Evolutionary conservation across 768 basidiomycete species (phyloP), one percentile per base, ranked within the genome.

Genomic region (Paxillus rubicundulus): DNA sequence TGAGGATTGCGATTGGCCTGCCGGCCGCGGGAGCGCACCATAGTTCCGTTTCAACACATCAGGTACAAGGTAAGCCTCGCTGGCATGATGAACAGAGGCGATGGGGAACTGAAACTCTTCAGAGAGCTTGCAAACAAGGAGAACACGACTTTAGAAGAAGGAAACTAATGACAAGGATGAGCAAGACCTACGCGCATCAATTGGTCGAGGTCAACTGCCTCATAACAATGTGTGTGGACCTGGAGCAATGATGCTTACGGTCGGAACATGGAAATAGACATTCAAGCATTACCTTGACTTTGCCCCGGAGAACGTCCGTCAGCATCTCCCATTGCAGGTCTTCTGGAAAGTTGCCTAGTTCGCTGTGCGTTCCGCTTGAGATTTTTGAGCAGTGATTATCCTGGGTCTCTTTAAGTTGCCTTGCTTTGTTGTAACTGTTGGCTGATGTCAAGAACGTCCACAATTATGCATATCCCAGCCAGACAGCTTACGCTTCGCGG

Each of bases 71-170:
- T 88, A 94, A 2, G 90, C 84, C 64, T 93, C 90, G 51, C 89
- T 84, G 5, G 90, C 92, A 61, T 88, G 86, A 62, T 91, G 88
- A 61, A 92, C 82, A 2, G 87, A 84, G 2, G 86, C 80, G 39
- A 91, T 77, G 1, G 81, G 77, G 66, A 90, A 91, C 59, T 89
- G 71, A 73, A 92, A 96, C 69, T 94, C 92, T 62, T 93, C 88
- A 20, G 88, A 82, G 44, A 94, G 75, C 81, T 91, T 20, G 16
- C 20, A 41, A n/a, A 12, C 33, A 27, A 40, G 3, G 30, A n/a
- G 45, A 28, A 38, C 44, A 28, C 28, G 28, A 24, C 5, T 16
- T 16, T 5, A 37, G 20, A 9, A 9, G 9, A 30, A 30, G 9
- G 30, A 30, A 16, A n/a, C 32, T 24, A 10, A 9, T 37, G 45